Evolutionary conservation across 2,329 filamentous ascomycete genomes (phyloP).

Genomic region (Nectriaceae sp.): DNA sequence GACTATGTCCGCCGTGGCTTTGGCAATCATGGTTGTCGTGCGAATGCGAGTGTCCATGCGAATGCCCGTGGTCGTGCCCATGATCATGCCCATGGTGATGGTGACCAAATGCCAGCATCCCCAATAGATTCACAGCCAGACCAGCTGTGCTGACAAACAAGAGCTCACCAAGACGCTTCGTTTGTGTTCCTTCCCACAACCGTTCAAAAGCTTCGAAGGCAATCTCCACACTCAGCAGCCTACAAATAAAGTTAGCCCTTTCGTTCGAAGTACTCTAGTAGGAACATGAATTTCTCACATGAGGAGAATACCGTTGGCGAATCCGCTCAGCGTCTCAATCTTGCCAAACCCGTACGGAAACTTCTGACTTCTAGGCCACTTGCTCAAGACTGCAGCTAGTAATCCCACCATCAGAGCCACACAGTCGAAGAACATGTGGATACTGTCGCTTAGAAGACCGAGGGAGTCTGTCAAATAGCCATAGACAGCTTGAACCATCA

Average conservation of each 20-base stretch:
- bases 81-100: slow-evolving; percentile 58
- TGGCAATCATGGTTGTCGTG: slow-evolving; percentile 42
- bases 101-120: slow-evolving; percentile 80
- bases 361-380: slow-evolving; percentile 86
- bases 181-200: slow-evolving; percentile 79
- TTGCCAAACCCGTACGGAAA: slow-evolving; percentile 98
- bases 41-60: slow-evolving; percentile 17
- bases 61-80: slow-evolving; percentile 39
- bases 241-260: slow-evolving; percentile 35
- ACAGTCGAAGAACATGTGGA: slow-evolving; percentile 99
- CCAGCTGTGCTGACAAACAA: slow-evolving; percentile 87
- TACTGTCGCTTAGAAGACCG: slow-evolving; percentile 93
- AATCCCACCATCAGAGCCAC: slow-evolving; percentile 88
- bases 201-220: slow-evolving; percentile 92
- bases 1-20: slow-evolving; percentile 42
- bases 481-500: slow-evolving; percentile 92
- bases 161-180: slow-evolving; percentile 82
- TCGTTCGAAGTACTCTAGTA: neutral
- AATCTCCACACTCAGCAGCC: slow-evolving; percentile 93
- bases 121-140: slow-evolving; percentile 86
- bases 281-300: slow-evolving; percentile 58
- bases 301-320: slow-evolving; percentile 93
- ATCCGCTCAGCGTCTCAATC: slow-evolving; percentile 92
- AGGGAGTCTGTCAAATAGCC: slow-evolving; percentile 92
- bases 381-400: slow-evolving; percentile 90